Evolutionary conservation across 2,329 filamentous ascomycete species (phyloP).

Genomic region (Lojkania enalia): DNA sequence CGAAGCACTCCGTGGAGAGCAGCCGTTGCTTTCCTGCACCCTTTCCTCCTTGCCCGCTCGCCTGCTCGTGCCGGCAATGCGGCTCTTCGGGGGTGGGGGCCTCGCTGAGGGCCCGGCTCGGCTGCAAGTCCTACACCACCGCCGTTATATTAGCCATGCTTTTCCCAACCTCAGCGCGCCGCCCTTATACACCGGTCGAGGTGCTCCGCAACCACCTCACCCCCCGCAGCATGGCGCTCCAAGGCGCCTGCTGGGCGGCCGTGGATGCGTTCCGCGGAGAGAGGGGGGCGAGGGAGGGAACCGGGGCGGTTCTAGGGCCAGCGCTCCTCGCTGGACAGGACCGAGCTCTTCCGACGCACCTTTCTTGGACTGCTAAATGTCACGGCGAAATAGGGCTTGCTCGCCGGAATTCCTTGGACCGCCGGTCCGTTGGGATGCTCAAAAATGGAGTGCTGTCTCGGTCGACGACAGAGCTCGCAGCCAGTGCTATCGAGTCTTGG

Average conservation of each 20-base stretch:
- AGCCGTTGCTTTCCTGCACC: no score
- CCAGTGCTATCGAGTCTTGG: slow-evolving; percentile 31
- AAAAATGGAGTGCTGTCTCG: slow-evolving; percentile 25
- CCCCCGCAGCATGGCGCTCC: slow-evolving; percentile 18
- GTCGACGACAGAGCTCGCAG: slow-evolving; percentile 23
- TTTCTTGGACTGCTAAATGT: slow-evolving; percentile 13
- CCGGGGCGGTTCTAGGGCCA: background rate
- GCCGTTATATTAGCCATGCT: slow-evolving; percentile 38
- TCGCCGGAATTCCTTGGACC: slow-evolving; percentile 20
- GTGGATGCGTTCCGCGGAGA: no score
- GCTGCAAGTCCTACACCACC: slow-evolving; percentile 22
- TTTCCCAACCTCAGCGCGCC: slow-evolving; percentile 18
- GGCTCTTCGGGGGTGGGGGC: slow-evolving; percentile 16
- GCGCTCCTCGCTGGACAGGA: background rate
- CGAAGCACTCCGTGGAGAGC: no score
- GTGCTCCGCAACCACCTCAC: background rate
- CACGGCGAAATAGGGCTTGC: slow-evolving; percentile 7
- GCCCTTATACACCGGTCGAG: slow-evolving; percentile 3
- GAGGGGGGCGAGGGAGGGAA: no score
- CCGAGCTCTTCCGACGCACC: slow-evolving; percentile 29
- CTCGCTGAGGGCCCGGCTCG: slow-evolving; percentile 20
- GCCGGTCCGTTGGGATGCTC: slow-evolving; percentile 22
- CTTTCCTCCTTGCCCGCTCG: no score
- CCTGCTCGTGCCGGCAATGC: background rate
- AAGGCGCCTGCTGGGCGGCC: slow-evolving; percentile 3